Evolutionary conservation across 2,329 filamentous ascomycete genomes (phyloP).

Genomic region (Beauveria scarabaeidicola): DNA sequence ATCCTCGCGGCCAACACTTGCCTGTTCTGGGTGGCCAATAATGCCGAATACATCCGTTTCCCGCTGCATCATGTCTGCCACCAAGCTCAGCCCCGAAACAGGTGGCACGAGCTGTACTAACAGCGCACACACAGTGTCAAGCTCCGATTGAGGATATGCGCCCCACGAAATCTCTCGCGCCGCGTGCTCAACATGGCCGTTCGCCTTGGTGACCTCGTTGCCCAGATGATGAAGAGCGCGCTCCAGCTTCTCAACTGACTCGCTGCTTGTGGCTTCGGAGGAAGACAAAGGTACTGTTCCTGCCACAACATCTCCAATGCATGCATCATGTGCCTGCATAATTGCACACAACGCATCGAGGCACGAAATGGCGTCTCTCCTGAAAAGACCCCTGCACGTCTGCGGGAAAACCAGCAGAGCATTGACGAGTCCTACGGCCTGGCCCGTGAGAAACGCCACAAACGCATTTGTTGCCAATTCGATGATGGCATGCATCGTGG

Average conservation of each 20-base stretch:
- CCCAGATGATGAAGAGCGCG: background rate
- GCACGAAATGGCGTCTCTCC: background rate
- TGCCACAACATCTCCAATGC: background rate
- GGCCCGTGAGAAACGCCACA: background rate
- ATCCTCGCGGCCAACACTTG: background rate
- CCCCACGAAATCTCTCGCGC: constrained; percentile 8
- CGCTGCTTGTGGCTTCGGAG: background rate
- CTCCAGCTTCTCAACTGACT: background rate
- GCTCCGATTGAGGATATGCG: background rate
- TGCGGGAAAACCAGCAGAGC: constrained; percentile 6
- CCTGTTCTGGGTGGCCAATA: constrained; percentile 15
- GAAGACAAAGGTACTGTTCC: background rate
- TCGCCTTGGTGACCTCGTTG: constrained; percentile 6
- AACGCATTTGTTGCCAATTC: background rate
- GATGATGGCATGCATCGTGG: background rate
- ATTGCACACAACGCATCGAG: background rate
- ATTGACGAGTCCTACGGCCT: background rate
- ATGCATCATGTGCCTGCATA: background rate
- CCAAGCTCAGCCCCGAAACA: background rate
- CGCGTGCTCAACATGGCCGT: constrained; percentile 4
- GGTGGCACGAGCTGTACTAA: constrained; percentile 3
- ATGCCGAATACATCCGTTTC: constrained; percentile 16
- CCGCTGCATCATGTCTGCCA: constrained; percentile 9
- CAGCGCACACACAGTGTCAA: background rate
- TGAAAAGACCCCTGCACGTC: constrained; percentile 3